Evolutionary conservation across 2,329 filamentous ascomycete species (phyloP).

Genomic region (Alternaria atra): DNA sequence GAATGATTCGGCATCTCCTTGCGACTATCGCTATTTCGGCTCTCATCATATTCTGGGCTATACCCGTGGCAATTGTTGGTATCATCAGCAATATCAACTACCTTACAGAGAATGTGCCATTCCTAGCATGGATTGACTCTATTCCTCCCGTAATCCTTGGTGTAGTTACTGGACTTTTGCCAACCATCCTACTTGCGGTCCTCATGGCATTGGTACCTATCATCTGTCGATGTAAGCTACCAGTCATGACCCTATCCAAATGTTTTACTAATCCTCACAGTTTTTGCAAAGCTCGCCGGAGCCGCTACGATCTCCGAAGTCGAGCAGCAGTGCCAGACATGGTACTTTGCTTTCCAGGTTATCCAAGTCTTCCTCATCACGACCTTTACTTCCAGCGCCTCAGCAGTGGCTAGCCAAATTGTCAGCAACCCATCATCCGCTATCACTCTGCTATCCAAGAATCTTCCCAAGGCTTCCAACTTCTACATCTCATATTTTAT

Average conservation of each 20-base stretch:
- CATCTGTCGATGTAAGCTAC: constrained; percentile 40
- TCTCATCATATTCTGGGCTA: constrained; percentile 57
- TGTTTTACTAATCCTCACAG: background rate
- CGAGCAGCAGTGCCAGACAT: constrained; percentile 85
- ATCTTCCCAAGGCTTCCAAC: constrained; percentile 86
- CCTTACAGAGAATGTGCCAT: constrained; percentile 47
- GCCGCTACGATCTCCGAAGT: constrained; percentile 54
- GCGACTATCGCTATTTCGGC: constrained; percentile 51
- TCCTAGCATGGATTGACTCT: constrained; percentile 54
- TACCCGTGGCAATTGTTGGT: constrained; percentile 56
- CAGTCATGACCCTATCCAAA: background rate
- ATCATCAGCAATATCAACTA: constrained; percentile 56
- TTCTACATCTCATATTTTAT: constrained; percentile 97
- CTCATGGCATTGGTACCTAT: constrained; percentile 57
- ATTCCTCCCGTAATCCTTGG: constrained; percentile 54
- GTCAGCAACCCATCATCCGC: constrained; percentile 68
- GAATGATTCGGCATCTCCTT: constrained; percentile 37
- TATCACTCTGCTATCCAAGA: constrained; percentile 72
- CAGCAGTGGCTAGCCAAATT: constrained; percentile 65
- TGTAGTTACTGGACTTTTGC: constrained; percentile 57
- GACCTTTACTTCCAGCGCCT: constrained; percentile 81
- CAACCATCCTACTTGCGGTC: constrained; percentile 54
- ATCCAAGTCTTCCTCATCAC: constrained; percentile 92
- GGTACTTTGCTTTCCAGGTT: constrained; percentile 91
- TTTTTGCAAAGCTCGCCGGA: constrained; percentile 50